Evolutionary conservation across 805 yeast genomes (phyloP).

Genomic region (Jamesozyma jinghongensis): DNA sequence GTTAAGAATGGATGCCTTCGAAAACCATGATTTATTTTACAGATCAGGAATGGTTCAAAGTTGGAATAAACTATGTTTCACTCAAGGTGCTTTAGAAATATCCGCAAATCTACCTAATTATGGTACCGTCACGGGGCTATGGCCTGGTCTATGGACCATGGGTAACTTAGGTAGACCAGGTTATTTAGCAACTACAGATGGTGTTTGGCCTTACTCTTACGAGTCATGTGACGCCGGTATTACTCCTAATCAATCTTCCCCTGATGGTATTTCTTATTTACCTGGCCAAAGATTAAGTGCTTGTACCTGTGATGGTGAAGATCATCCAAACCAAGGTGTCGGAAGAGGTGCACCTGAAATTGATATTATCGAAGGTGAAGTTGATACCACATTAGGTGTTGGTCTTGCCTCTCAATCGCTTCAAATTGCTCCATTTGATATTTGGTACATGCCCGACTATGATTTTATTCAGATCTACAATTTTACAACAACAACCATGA

Average conservation of each 20-base stretch:
- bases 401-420: conserved; percentile 87
- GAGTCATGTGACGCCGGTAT: conserved; percentile 87
- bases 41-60: conserved; percentile 87
- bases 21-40: conserved; percentile 69
- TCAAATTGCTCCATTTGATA: conserved; percentile 92
- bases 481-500: conserved; percentile 62
- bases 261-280: conserved; percentile 78
- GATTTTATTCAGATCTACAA: conserved; percentile 68
- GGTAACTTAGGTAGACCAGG: conserved; percentile 93
- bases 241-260: conserved; percentile 83
- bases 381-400: conserved; percentile 41
- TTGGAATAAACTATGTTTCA: conserved; percentile 86
- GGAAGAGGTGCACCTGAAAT: conserved; percentile 97
- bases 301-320: conserved; percentile 75
- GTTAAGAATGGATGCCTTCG: conserved; percentile 69
- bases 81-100: conserved; percentile 72
- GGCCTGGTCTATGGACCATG: conserved; percentile 97
- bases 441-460: conserved; percentile 91
- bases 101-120: conserved; percentile 71
- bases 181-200: conserved; percentile 75
- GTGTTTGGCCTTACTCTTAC: conserved; percentile 91
- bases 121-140: conserved; percentile 70
- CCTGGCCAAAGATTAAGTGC: conserved; percentile 73
- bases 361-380: conserved; percentile 82
- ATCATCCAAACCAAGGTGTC: conserved; percentile 76